phyloP scores from a whole-genome alignment of 768 basidiomycete species.

The Auriscalpium orientale region DNA sequence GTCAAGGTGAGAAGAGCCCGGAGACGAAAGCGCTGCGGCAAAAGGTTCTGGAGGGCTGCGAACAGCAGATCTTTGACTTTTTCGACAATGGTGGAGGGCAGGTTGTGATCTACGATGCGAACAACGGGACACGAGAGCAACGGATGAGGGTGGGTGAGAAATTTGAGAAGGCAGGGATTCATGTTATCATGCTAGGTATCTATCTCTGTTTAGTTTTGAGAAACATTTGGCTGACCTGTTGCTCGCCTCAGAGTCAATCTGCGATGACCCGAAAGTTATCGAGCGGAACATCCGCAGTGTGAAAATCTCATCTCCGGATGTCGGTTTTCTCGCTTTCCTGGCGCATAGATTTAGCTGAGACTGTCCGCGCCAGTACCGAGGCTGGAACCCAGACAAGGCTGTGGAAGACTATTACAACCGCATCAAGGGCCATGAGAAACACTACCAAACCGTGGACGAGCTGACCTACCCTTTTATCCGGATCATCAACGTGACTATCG shows the following conservation, averaged over 20 bases:
- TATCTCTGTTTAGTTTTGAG: neutral
- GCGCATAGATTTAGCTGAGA: neutral
- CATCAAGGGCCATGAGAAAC: constrained; percentile 76
- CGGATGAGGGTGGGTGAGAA: constrained; percentile 72
- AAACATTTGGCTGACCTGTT: constrained; percentile 1
- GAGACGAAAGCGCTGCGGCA: constrained; percentile 76
- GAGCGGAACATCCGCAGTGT: constrained; percentile 92
- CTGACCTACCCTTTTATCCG: constrained; percentile 90
- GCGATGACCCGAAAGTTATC: constrained; percentile 89
- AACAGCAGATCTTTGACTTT: constrained; percentile 83
- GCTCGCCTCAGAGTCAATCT: constrained; percentile 63
- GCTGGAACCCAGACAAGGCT: constrained; percentile 89
- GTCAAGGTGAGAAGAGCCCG: constrained; percentile 62
- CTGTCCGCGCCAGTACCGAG: constrained; percentile 57
- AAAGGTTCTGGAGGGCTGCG: constrained; percentile 74
- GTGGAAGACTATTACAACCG: constrained; percentile 89
- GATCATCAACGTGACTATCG: constrained; percentile 69
- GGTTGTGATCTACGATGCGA: constrained; percentile 98
- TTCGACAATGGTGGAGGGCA: constrained; percentile 76
- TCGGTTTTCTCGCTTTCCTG: constrained; percentile 33
- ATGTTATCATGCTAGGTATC: constrained; percentile 89
- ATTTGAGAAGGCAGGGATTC: constrained; percentile 80
- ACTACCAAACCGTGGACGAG: constrained; percentile 90
- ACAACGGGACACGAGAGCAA: constrained; percentile 71
- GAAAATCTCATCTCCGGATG: constrained; percentile 97